Base-by-base conservation (phyloP, 2,329 filamentous ascomycete species). In the Sporothrix phasma region DNA sequence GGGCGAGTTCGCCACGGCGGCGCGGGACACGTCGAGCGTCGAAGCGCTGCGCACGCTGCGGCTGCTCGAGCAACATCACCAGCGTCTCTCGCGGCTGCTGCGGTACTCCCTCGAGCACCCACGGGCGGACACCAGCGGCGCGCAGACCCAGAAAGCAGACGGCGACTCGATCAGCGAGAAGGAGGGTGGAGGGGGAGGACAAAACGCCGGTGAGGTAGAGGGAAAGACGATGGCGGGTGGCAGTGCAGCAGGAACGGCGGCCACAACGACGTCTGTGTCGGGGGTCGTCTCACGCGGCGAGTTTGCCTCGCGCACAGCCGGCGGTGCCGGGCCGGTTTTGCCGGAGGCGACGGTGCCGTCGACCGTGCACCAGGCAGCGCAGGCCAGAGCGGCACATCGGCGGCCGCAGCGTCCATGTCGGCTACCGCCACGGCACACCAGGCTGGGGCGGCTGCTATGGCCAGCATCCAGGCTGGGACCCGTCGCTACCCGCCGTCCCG, bases 21-120 rank as follows among this genome's bases (percentile, higher is more conserved):
- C 90, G n/a, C 83, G 85, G 66, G 82, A 77, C 56, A 96, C 90
- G 7, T 80, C 79, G 46, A 84, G 80, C 72, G 73, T 81, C 67
- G 81, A 96, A 80, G 93, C 92, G 15, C 77, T 96, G 59, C 86
- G 94, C 61, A 94, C 92, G 10, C 80, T 99, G 66, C 85, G 84
- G 68, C 83, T 97, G 2, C 86, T 99, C 65, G 91, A 97, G 75
- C 83, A 89, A 67, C 91, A 99, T 74, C 94, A 99, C 74, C 84
- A 86, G 69, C 87, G 86, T 67, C 86, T 97, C 13, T 91, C 92
- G 17, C 85, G 88, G 68, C 84, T 97, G 47, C 84, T 97, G 68
- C 88, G 88, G 71, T 83, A 88, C 49, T 87, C 89, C 43, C 77
- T 80, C 73, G 81, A 82, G 62, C 77, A 80, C 64, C 79, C 83